Percentiles rank a stretch among this genome's conserved stretches.
Evolutionary conservation across 441 rosid species (phyloP).

Genomic region (Erodium texanum): DNA sequence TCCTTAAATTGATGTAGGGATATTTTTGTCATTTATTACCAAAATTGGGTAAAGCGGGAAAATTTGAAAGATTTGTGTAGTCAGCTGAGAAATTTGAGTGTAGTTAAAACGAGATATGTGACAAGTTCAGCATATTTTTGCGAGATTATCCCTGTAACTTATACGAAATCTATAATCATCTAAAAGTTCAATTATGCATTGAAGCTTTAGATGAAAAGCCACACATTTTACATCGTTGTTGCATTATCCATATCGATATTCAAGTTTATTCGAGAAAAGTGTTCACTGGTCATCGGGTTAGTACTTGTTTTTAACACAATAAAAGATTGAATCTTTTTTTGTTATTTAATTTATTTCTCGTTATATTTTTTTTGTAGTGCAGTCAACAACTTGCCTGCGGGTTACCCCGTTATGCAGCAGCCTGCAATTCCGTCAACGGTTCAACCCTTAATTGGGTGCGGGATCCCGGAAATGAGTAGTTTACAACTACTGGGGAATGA

Average conservation of each 20-base stretch:
- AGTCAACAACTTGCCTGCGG: slow-evolving; percentile 21
- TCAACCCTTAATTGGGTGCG: slow-evolving; percentile 24
- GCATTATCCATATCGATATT: background rate
- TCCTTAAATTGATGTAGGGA: no score
- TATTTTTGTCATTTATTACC: no score
- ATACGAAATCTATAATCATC: no score
- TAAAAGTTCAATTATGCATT: background rate
- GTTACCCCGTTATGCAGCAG: slow-evolving; percentile 16
- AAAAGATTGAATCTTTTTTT: no score
- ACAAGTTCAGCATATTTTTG: no score
- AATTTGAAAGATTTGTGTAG: no score
- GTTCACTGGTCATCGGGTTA: background rate
- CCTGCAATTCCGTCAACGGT: slow-evolving; percentile 12
- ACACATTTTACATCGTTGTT: background rate
- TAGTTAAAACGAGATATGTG: no score
- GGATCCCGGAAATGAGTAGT: slow-evolving; percentile 23
- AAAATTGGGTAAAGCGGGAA: no score
- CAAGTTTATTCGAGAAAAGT: background rate
- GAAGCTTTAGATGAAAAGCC: background rate
- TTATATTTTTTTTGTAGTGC: slow-evolving; percentile 15
- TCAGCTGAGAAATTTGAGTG: no score
- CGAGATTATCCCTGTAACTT: no score
- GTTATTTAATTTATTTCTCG: no score
- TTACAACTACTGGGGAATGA: slow-evolving; percentile 19
- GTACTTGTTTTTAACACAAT: background rate